A percentile compares a stretch with the other conserved stretches of the same genome.
Conservation (phyloP, 148 eudicot genomes). For the Rheum nobile region DNA sequence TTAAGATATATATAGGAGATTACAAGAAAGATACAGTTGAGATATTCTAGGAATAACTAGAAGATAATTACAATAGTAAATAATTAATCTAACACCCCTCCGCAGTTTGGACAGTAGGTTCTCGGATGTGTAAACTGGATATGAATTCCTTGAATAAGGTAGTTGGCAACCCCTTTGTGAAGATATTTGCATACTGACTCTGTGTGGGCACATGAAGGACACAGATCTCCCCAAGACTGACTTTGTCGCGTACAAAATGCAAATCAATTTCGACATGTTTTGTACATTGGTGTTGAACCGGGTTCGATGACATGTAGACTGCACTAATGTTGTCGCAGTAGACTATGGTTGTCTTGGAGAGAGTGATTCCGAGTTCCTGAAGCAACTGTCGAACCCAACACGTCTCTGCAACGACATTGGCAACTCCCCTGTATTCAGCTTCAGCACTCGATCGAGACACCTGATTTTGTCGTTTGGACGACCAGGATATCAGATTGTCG, state of each 20-base stretch:
- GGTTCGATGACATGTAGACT: neutral
- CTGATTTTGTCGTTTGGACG: neutral
- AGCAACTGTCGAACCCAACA: slow-evolving; percentile 2
- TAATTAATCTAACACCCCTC: neutral
- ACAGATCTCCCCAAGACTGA: neutral
- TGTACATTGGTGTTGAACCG: neutral
- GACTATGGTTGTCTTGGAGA: neutral
- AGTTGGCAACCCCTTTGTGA: neutral
- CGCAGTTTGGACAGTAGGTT: neutral
- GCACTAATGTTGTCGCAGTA: neutral
- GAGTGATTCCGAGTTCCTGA: neutral
- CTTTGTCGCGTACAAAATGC: neutral
- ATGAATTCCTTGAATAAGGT: neutral
- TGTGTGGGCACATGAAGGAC: neutral
- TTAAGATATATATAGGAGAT: too few relatives aligned
- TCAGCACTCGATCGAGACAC: neutral
- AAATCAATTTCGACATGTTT: neutral
- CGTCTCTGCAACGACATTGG: neutral
- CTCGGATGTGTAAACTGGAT: neutral
- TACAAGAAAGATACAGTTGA: too few relatives aligned
- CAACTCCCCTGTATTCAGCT: neutral
- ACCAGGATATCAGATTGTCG: neutral
- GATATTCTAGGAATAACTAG: too few relatives aligned
- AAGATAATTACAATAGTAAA: too few relatives aligned
- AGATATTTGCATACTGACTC: neutral